Percentiles rank a stretch among this genome's conserved stretches.
These are phyloP conservation scores for Biscogniauxia mediterranea DNA, from an alignment of 2,329 filamentous ascomycete genomes.

Conservation along the genomic window DNA sequence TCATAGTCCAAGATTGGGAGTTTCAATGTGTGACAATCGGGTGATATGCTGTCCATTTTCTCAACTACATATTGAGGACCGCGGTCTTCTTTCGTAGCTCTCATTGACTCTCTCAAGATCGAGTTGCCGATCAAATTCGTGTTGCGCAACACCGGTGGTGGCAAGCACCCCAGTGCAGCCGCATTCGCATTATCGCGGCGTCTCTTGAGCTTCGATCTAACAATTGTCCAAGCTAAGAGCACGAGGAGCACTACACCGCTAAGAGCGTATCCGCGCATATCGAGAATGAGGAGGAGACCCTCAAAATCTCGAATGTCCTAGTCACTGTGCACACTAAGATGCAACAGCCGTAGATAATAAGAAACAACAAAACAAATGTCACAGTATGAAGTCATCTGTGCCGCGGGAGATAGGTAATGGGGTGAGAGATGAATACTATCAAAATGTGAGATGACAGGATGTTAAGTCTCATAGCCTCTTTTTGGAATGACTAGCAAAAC, in stretches of 20 bases:
- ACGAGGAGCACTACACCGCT: constrained; percentile 10
- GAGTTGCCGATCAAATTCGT: constrained; percentile 34
- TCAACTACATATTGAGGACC: constrained; percentile 34
- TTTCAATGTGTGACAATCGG: constrained; percentile 32
- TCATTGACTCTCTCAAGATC: constrained; percentile 32
- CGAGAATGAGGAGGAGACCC: neutral
- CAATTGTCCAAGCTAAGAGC: constrained; percentile 25
- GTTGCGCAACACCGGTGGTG: constrained; percentile 31
- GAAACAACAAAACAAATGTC: neutral
- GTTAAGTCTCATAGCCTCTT: neutral
- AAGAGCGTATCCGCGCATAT: constrained; percentile 18
- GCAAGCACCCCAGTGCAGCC: constrained; percentile 28
- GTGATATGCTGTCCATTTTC: constrained; percentile 30
- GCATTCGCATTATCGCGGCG: constrained; percentile 29
- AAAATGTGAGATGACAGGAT: too few relatives aligned
- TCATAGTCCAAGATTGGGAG: constrained; percentile 39
- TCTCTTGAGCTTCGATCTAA: constrained; percentile 24
- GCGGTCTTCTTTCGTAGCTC: constrained; percentile 33
- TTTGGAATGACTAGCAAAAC: too few relatives aligned
- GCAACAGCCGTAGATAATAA: neutral
- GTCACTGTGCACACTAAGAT: neutral
- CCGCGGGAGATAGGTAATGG: neutral
- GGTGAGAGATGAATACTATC: neutral
- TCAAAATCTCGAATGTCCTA: neutral
- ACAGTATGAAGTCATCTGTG: neutral